Conservation (phyloP, 169 alveolate species). For the Plasmodium falciparum region DNA sequence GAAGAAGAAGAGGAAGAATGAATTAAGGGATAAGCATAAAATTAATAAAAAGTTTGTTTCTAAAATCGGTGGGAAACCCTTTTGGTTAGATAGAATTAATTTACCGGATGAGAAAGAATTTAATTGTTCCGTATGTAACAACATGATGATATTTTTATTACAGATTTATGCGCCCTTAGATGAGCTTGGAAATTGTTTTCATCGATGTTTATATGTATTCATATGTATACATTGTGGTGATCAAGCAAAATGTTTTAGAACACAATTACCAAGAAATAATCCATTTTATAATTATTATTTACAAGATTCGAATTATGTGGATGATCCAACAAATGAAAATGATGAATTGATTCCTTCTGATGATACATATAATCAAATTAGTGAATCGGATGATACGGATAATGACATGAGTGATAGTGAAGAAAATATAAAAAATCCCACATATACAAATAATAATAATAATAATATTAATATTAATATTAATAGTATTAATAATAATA, state of each 20-base stretch:
- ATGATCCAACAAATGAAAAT: not conserved
- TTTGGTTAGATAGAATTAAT: slow-evolving; percentile 85
- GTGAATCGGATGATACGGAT: not conserved
- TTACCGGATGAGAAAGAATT: slow-evolving; percentile 78
- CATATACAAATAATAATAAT: no score
- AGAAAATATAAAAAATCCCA: no score
- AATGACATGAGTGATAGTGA: not conserved
- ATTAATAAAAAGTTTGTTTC: slow-evolving; percentile 84
- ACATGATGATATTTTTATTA: slow-evolving; percentile 81
- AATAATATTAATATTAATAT: no score
- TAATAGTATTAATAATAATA: no score
- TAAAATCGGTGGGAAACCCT: slow-evolving; percentile 86
- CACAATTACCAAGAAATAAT: slow-evolving; percentile 85
- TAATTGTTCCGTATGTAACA: slow-evolving; percentile 77
- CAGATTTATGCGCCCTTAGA: slow-evolving; percentile 87
- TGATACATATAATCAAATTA: not conserved
- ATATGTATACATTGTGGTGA: slow-evolving; percentile 85
- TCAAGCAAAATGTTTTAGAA: slow-evolving; percentile 81
- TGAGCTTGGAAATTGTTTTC: slow-evolving; percentile 79
- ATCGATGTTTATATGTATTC: slow-evolving; percentile 81
- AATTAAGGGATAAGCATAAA: slow-evolving; percentile 76
- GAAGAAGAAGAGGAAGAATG: slow-evolving; percentile 5
- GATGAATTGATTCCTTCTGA: not conserved
- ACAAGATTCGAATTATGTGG: not conserved
- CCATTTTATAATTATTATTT: slow-evolving; percentile 77